Conservation (phyloP, 176 grass and related monocot species). For the Oryza officinalis region DNA sequence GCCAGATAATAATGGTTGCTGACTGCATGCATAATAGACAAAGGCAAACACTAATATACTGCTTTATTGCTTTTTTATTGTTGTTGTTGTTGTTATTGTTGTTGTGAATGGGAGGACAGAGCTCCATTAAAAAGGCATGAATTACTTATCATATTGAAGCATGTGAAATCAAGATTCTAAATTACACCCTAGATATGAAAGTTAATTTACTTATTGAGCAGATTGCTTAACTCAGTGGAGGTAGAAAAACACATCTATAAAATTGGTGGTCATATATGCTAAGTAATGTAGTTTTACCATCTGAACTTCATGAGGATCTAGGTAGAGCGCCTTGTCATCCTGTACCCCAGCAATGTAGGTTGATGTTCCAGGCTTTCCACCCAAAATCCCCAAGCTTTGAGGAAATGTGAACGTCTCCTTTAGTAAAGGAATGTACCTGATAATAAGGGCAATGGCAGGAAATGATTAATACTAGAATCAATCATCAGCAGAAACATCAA, state of each 20-base stretch:
- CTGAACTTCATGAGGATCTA: slow-evolving; percentile 95
- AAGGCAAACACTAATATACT: not conserved
- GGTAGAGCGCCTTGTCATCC: slow-evolving; percentile 86
- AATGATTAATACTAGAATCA: not conserved
- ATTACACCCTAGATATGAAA: slow-evolving; percentile 20
- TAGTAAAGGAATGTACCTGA: slow-evolving; percentile 91
- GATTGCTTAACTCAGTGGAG: not conserved
- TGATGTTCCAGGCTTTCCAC: slow-evolving; percentile 93
- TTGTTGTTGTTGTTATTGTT: not conserved
- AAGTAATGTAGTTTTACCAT: slow-evolving; percentile 43
- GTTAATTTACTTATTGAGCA: slow-evolving; percentile 5
- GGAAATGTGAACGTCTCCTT: slow-evolving; percentile 96
- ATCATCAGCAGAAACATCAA: slow-evolving; percentile 28
- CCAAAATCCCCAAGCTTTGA: slow-evolving; percentile 96
- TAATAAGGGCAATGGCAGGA: slow-evolving; percentile 16
- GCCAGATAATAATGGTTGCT: not conserved
- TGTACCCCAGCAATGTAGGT: slow-evolving; percentile 97
- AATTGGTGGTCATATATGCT: not conserved
- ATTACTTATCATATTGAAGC: not conserved
- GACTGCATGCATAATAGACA: not conserved
- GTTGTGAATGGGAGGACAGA: slow-evolving; percentile 15
- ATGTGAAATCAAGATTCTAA: not conserved
- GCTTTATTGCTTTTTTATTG: not conserved
- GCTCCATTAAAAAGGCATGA: not conserved
- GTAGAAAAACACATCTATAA: not conserved